phyloP scores from a whole-genome alignment of 148 eudicot genomes.

The Nyssa sinensis region DNA sequence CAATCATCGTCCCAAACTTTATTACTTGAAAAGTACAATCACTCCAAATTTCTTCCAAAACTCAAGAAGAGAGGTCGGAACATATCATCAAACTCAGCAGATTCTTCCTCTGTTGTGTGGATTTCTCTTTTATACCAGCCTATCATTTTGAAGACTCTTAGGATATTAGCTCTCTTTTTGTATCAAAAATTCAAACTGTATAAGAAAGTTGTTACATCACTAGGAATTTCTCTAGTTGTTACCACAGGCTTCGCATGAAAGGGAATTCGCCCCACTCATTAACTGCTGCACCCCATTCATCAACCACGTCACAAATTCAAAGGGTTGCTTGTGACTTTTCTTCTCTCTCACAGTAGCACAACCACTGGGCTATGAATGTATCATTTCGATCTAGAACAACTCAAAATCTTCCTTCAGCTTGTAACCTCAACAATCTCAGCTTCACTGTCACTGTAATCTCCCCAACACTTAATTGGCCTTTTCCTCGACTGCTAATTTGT shows the following conservation, averaged over 20 bases:
- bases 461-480: slow-evolving; percentile 61
- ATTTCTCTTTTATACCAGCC: slow-evolving; percentile 1
- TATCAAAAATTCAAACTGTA: neutral
- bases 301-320: no score
- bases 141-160: neutral
- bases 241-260: neutral
- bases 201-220: neutral
- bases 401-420: slow-evolving; percentile 32
- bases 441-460: slow-evolving; percentile 83
- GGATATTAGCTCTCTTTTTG: neutral
- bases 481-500: slow-evolving; percentile 30
- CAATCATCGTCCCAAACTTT: neutral
- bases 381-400: no score
- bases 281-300: no score
- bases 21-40: neutral
- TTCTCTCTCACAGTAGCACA: no score
- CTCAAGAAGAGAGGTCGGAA: slow-evolving; percentile 8
- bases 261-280: neutral
- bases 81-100: neutral
- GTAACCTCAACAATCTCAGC: slow-evolving; percentile 44
- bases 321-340: no score
- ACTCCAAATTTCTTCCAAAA: no score
- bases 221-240: neutral
- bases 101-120: neutral
- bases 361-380: neutral